Percentiles rank a stretch among this genome's conserved stretches.
Conservation (phyloP, 768 basidiomycete species). For the Daedaleopsis sinensis region DNA sequence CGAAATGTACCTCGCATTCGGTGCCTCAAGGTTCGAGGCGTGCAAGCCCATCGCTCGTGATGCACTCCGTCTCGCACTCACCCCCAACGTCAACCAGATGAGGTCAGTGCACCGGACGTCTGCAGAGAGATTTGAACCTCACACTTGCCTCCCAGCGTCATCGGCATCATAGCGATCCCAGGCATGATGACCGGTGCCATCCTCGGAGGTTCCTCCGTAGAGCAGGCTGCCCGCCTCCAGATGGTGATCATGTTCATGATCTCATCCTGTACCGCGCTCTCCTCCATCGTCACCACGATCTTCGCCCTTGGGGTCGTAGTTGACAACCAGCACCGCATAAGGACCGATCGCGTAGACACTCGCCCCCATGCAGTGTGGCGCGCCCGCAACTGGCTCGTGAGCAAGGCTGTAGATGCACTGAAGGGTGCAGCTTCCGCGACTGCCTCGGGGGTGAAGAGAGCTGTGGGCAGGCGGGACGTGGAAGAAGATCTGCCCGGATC, state of each 20-base stretch:
- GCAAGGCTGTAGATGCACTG: constrained; percentile 12
- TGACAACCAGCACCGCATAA: constrained; percentile 67
- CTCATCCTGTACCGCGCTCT: constrained; percentile 72
- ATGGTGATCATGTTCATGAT: constrained; percentile 98
- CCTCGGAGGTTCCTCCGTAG: constrained; percentile 81
- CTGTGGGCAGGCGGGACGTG: constrained; percentile 5
- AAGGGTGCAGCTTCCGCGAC: background rate
- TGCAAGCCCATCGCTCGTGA: constrained; percentile 78
- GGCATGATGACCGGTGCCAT: constrained; percentile 95
- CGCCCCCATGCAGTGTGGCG: constrained; percentile 30
- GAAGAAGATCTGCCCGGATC: constrained; percentile 15
- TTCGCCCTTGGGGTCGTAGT: constrained; percentile 64
- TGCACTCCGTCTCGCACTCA: constrained; percentile 77
- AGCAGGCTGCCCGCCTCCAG: constrained; percentile 84
- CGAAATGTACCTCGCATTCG: constrained; percentile 85
- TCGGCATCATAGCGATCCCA: constrained; percentile 78
- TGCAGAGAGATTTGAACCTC: background rate
- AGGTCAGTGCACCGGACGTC: constrained; percentile 46
- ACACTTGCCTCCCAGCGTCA: constrained; percentile 48
- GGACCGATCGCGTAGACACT: constrained; percentile 61
- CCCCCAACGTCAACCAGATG: constrained; percentile 87
- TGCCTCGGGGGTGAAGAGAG: constrained; percentile 6
- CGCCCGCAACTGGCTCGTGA: constrained; percentile 35
- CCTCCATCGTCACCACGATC: constrained; percentile 65
- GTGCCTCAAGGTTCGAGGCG: constrained; percentile 83